These are phyloP conservation scores for Didymella exigua DNA, from an alignment of 2,329 filamentous ascomycete species.

Conservation along the genomic window DNA sequence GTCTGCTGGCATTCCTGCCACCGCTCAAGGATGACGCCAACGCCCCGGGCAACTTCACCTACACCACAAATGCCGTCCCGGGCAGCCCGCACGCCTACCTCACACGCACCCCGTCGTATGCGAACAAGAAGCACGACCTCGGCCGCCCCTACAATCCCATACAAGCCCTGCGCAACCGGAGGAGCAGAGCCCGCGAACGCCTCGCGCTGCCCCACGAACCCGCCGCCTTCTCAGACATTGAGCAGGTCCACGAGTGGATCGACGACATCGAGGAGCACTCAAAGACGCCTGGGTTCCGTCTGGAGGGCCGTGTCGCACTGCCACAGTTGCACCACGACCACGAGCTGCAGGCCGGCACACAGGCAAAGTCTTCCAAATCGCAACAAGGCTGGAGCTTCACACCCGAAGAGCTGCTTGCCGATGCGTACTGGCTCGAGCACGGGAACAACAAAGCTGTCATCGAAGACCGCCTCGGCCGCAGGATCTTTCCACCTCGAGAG, in stretches of 20 bases:
- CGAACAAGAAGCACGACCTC: constrained; percentile 50
- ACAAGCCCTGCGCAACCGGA: constrained; percentile 89
- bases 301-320: constrained; percentile 43
- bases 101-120: constrained; percentile 46
- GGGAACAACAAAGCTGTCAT: constrained; percentile 78
- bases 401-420: constrained; percentile 84
- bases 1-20: constrained; percentile 77
- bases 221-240: constrained; percentile 77
- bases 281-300: constrained; percentile 44
- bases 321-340: constrained; percentile 39
- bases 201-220: constrained; percentile 73
- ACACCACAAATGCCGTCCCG: constrained; percentile 49
- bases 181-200: constrained; percentile 79
- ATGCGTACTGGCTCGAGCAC: constrained; percentile 89
- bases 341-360: constrained; percentile 23
- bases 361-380: constrained; percentile 69
- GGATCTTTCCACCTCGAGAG: constrained; percentile 62
- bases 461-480: constrained; percentile 77
- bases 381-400: constrained; percentile 84
- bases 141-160: constrained; percentile 87
- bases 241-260: constrained; percentile 76
- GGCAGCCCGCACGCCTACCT: constrained; percentile 50
- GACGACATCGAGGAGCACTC: constrained; percentile 66
- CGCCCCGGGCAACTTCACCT: constrained; percentile 50
- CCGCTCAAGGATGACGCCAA: constrained; percentile 64